Percentiles rank a stretch among this genome's conserved stretches.
Conservation (phyloP, 345 rosid genomes). For the Acer campestre region DNA sequence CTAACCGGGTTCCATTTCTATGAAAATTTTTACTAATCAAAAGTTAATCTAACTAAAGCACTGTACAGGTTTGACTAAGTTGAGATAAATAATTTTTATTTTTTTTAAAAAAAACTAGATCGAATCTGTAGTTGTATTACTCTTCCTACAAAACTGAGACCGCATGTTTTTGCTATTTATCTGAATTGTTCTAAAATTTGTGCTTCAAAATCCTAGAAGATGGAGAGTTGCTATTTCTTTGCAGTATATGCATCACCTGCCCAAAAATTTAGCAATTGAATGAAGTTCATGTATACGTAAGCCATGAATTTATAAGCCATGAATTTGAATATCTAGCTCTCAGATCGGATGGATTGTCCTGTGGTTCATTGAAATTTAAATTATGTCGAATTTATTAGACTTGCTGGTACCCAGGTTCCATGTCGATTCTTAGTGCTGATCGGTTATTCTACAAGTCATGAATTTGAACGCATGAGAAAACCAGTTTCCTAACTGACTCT, state of each 20-base stretch:
- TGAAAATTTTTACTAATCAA: background rate
- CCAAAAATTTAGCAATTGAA: background rate
- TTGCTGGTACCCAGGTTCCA: background rate
- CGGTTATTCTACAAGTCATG: background rate
- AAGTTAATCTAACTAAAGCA: background rate
- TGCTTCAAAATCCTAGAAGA: background rate
- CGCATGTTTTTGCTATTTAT: background rate
- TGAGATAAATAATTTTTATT: no score
- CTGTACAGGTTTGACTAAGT: background rate
- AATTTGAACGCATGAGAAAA: background rate
- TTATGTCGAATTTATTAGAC: background rate
- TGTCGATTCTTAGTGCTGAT: background rate
- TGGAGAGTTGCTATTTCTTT: background rate
- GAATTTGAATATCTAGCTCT: background rate
- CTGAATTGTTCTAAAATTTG: background rate
- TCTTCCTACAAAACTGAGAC: background rate
- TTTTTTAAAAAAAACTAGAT: background rate
- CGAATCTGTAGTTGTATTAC: background rate
- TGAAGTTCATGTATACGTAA: background rate
- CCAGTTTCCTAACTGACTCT: background rate
- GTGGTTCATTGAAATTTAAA: background rate
- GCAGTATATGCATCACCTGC: background rate
- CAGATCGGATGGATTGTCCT: background rate
- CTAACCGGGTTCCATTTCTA: constrained; percentile 58
- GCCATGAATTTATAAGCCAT: no score